Conservation (phyloP, 1,139 yeast genomes). For the Debaryomyces fabryi region DNA sequence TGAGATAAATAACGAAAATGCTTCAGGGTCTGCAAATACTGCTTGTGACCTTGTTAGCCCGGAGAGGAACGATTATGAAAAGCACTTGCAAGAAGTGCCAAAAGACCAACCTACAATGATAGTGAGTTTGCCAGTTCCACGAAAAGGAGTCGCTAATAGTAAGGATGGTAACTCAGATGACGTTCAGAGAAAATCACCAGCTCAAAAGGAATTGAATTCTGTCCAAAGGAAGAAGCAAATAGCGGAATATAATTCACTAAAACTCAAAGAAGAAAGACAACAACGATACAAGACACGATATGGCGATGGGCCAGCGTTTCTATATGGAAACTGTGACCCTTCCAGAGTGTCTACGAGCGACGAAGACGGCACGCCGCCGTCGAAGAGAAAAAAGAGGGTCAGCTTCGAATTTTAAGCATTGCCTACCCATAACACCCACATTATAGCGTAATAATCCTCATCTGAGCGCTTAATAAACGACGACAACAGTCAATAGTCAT, state of each 20-base stretch:
- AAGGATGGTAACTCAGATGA: not conserved
- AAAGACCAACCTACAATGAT: not conserved
- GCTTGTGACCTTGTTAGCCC: not conserved
- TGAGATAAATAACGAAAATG: not conserved
- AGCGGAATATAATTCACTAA: slow-evolving; percentile 27
- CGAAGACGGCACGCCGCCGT: slow-evolving; percentile 12
- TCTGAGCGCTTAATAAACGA: not conserved
- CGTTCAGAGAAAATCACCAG: slow-evolving; percentile 7
- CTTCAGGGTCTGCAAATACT: not conserved
- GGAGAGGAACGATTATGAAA: not conserved
- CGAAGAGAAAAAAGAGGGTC: slow-evolving; percentile 24
- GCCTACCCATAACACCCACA: no score
- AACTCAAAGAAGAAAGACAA: slow-evolving; percentile 28
- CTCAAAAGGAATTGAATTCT: slow-evolving; percentile 20
- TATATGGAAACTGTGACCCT: slow-evolving; percentile 11
- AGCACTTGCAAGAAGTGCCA: not conserved
- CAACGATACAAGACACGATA: slow-evolving; percentile 27
- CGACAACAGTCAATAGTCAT: not conserved
- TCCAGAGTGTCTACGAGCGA: slow-evolving; percentile 12
- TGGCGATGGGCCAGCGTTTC: slow-evolving; percentile 18
- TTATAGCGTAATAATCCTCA: not conserved
- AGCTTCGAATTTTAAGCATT: slow-evolving; percentile 17
- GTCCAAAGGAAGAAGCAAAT: slow-evolving; percentile 33
- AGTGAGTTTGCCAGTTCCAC: not conserved
- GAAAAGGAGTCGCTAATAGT: not conserved